Conservation (phyloP, 2,329 filamentous ascomycete species). For the Myriangium duriaei region DNA sequence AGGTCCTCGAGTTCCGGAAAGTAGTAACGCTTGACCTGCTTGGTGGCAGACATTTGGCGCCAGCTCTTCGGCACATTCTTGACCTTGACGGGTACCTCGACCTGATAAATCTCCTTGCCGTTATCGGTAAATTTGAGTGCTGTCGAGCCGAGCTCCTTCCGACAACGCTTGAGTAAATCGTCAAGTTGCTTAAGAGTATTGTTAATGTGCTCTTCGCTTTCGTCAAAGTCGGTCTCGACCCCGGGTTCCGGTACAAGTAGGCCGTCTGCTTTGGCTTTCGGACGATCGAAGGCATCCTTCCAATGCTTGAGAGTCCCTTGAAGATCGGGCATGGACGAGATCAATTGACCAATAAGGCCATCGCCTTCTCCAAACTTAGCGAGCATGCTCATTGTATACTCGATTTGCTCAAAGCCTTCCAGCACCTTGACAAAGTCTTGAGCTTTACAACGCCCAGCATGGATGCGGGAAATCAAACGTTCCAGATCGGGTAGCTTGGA, state of each 20-base stretch:
- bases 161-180: conserved; percentile 56
- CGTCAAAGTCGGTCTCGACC: conserved; percentile 85
- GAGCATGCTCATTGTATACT: conserved; percentile 79
- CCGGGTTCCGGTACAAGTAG: conserved; percentile 74
- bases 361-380: conserved; percentile 61
- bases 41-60: conserved; percentile 93
- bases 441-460: conserved; percentile 78
- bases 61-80: conserved; percentile 71
- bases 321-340: conserved; percentile 77
- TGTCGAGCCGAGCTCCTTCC: conserved; percentile 61
- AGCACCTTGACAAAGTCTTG: conserved; percentile 89
- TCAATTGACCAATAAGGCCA: conserved; percentile 71
- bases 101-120: conserved; percentile 93
- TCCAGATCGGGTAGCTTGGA: conserved; percentile 90
- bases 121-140: conserved; percentile 52
- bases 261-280: conserved; percentile 64
- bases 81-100: conserved; percentile 75
- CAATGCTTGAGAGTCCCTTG: conserved; percentile 63
- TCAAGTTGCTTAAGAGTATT: conserved; percentile 62
- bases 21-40: conserved; percentile 86
- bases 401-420: conserved; percentile 95
- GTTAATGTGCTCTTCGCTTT: conserved; percentile 64
- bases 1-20: conserved; percentile 70
- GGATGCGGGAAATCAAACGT: conserved; percentile 82
- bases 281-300: conserved; percentile 83